Conservation (phyloP, 2,329 filamentous ascomycete genomes). For the Fusarium humuli region DNA sequence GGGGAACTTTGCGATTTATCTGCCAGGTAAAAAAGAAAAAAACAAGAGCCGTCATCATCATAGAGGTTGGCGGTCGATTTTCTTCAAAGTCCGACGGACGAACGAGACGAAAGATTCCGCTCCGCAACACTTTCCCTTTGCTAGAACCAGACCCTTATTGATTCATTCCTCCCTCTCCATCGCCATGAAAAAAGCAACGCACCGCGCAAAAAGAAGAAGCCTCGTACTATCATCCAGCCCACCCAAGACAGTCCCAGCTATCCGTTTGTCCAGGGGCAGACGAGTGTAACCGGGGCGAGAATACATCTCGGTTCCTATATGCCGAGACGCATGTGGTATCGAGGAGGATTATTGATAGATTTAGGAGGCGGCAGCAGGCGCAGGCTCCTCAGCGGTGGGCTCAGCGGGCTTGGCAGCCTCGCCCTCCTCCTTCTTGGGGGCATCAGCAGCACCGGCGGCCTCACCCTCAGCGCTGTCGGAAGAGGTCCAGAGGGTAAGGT, state of each 20-base stretch:
- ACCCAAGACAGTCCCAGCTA: slow-evolving; percentile 50
- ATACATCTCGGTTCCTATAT: slow-evolving; percentile 52
- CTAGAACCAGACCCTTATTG: slow-evolving; percentile 53
- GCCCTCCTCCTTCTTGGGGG: slow-evolving; percentile 70
- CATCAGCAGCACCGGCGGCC: slow-evolving; percentile 67
- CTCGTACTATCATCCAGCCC: slow-evolving; percentile 53
- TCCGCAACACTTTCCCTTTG: slow-evolving; percentile 54
- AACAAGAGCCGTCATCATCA: slow-evolving; percentile 44
- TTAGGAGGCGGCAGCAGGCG: slow-evolving; percentile 65
- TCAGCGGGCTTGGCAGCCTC: slow-evolving; percentile 57
- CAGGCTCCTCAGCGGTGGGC: slow-evolving; percentile 56
- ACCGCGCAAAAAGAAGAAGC: slow-evolving; percentile 50
- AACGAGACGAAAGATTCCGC: slow-evolving; percentile 51
- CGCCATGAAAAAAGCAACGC: slow-evolving; percentile 51
- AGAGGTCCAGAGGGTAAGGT: slow-evolving; percentile 97
- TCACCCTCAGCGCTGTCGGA: slow-evolving; percentile 87
- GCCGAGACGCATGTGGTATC: slow-evolving; percentile 56
- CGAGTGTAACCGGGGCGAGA: slow-evolving; percentile 46
- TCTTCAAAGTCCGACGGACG: slow-evolving; percentile 43
- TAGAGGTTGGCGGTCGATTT: slow-evolving; percentile 35
- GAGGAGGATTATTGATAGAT: slow-evolving; percentile 51
- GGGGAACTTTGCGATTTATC: slow-evolving; percentile 48
- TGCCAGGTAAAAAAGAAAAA: slow-evolving; percentile 44
- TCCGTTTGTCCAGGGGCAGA: slow-evolving; percentile 48
- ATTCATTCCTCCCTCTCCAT: slow-evolving; percentile 51